These are phyloP conservation scores for Pulveroboletus sp. DNA, from an alignment of 768 basidiomycete species.

Conservation along the genomic window DNA sequence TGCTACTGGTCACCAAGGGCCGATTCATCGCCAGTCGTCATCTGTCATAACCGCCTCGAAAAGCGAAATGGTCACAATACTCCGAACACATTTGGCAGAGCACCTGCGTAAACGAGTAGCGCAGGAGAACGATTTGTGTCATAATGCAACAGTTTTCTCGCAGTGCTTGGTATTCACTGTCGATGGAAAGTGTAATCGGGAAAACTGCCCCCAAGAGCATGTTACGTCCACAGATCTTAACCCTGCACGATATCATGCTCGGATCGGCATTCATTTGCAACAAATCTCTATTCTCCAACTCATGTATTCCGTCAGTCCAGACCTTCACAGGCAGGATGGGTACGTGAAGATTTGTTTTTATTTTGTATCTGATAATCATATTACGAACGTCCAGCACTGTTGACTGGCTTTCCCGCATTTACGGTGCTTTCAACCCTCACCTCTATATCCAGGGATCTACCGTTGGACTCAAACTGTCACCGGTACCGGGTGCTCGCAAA, in stretches of 20 bases:
- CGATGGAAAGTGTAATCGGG: slow-evolving; percentile 30
- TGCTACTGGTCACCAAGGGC: neutral
- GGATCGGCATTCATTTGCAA: slow-evolving; percentile 43
- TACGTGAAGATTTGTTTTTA: neutral
- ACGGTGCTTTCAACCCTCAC: slow-evolving; percentile 48
- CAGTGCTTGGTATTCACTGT: slow-evolving; percentile 38
- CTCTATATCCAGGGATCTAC: slow-evolving; percentile 44
- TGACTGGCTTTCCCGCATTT: slow-evolving; percentile 39
- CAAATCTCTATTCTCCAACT: slow-evolving; percentile 47
- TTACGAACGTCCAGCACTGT: slow-evolving; percentile 2
- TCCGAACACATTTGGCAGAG: slow-evolving; percentile 24
- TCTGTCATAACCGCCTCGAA: slow-evolving; percentile 10
- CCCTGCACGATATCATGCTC: slow-evolving; percentile 37
- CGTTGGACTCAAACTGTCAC: slow-evolving; percentile 30
- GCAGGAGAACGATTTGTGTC: slow-evolving; percentile 34
- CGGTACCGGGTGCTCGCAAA: slow-evolving; percentile 38
- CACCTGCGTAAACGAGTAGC: slow-evolving; percentile 29
- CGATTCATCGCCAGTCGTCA: neutral
- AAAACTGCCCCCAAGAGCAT: slow-evolving; percentile 38
- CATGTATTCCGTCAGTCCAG: slow-evolving; percentile 17
- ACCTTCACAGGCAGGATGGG: neutral
- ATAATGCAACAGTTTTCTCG: slow-evolving; percentile 29
- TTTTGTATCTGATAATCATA: rapidly evolving
- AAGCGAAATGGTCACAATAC: slow-evolving; percentile 17
- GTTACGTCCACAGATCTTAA: slow-evolving; percentile 22